A percentile compares a stretch with the other conserved stretches of the same genome.
phyloP scores from a whole-genome alignment of 306 rosid species.

The Bauhinia variegata region DNA sequence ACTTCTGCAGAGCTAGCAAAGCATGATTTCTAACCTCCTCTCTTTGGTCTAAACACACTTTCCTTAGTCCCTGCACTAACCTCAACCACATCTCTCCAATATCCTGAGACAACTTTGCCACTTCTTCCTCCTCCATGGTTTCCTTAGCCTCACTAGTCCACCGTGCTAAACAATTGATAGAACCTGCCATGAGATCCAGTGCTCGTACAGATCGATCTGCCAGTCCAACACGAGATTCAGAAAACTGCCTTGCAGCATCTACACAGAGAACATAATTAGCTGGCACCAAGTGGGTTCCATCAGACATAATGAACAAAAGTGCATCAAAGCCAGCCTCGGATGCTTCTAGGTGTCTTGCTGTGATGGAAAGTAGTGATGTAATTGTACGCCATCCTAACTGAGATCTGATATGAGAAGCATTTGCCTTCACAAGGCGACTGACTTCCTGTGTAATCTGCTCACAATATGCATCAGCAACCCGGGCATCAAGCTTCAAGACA shows the following conservation, averaged over 20 bases:
- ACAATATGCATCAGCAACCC: conserved; percentile 95
- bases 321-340: conserved; percentile 97
- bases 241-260: conserved; percentile 91
- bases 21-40: conserved; percentile 98
- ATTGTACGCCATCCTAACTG: conserved; percentile 95
- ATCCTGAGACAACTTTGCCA: conserved; percentile 68
- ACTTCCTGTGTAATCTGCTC: conserved; percentile 98
- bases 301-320: conserved; percentile 78
- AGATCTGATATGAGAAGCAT: conserved; percentile 95
- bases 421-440: conserved; percentile 90
- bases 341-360: conserved; percentile 92
- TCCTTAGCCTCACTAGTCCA: conserved; percentile 82
- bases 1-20: conserved; percentile 72
- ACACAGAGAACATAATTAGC: conserved; percentile 77
- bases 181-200: conserved; percentile 86
- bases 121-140: conserved; percentile 70
- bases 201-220: conserved; percentile 86
- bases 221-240: conserved; percentile 96
- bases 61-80: conserved; percentile 86
- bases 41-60: conserved; percentile 96
- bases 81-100: conserved; percentile 98
- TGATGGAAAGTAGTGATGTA: conserved; percentile 76
- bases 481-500: conserved; percentile 95
- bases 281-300: conserved; percentile 85
- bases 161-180: conserved; percentile 72